phyloP scores from a whole-genome alignment of 768 basidiomycete genomes.

The Roridomyces roridus region DNA sequence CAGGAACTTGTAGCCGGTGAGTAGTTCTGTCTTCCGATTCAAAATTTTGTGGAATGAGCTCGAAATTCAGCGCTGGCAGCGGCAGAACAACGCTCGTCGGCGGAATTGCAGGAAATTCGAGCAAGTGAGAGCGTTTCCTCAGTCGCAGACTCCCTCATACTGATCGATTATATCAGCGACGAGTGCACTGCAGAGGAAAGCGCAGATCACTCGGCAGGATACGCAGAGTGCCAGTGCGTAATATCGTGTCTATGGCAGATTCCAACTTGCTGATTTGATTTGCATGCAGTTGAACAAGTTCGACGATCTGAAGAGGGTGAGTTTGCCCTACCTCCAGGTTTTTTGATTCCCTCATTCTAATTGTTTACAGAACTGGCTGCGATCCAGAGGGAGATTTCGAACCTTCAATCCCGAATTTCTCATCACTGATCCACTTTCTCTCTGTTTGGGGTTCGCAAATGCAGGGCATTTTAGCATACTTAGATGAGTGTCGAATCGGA shows the following conservation, averaged over 20 bases:
- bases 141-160: background rate
- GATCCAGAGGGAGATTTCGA: background rate
- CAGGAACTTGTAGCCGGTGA: slow-evolving; percentile 13
- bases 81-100: slow-evolving; percentile 15
- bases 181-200: slow-evolving; percentile 6
- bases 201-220: slow-evolving; percentile 1
- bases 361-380: slow-evolving; percentile 1
- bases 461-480: too few relatives aligned
- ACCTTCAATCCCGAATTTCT: background rate
- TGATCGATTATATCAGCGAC: background rate
- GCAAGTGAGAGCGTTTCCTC: background rate
- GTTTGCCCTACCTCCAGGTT: too few relatives aligned
- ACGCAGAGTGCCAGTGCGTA: slow-evolving; percentile 5
- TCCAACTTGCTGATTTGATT: background rate
- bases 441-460: too few relatives aligned
- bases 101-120: slow-evolving; percentile 17
- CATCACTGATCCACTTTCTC: too few relatives aligned
- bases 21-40: background rate
- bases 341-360: background rate
- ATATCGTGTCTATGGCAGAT: too few relatives aligned
- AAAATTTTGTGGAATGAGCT: background rate
- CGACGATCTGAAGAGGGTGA: slow-evolving; percentile 5
- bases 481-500: too few relatives aligned
- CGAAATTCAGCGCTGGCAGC: slow-evolving; percentile 5
- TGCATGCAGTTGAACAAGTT: slow-evolving; percentile 4